These are phyloP conservation scores for Leccinum sublutescens DNA, from an alignment of 768 basidiomycete genomes.

Conservation along the genomic window DNA sequence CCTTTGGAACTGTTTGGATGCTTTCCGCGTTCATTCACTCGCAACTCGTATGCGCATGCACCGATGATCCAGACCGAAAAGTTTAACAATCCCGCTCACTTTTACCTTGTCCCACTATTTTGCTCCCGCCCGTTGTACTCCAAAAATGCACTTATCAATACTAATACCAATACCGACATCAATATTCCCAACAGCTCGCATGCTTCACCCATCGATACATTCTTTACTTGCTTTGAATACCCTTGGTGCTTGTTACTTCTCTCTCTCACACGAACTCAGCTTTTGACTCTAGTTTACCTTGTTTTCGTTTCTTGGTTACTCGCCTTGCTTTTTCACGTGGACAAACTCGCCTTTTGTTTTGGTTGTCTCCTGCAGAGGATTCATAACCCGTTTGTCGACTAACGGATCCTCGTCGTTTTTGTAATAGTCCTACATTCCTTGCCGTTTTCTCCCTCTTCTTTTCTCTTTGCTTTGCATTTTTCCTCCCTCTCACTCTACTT, in stretches of 20 bases:
- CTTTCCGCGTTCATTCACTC: not conserved
- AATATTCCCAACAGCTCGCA: not conserved
- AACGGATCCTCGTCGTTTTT: not conserved
- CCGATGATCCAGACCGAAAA: not conserved
- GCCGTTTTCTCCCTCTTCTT: not conserved
- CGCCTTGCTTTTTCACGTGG: conserved; percentile 1
- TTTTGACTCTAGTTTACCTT: conserved; percentile 1
- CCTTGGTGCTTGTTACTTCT: too few relatives aligned
- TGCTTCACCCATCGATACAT: conserved; percentile 9
- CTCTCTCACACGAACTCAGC: not conserved
- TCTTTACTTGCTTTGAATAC: not conserved
- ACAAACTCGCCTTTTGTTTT: conserved; percentile 1
- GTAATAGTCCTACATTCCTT: not conserved
- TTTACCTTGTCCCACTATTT: not conserved
- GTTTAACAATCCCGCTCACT: not conserved
- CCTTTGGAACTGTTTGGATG: not conserved
- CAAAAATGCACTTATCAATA: conserved; percentile 11
- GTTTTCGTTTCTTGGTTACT: conserved; percentile 3
- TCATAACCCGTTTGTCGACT: conserved; percentile 7
- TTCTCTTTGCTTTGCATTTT: conserved; percentile 1
- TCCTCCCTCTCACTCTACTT: too few relatives aligned
- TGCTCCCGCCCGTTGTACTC: conserved; percentile 15
- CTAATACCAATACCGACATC: conserved; percentile 1
- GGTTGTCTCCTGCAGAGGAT: conserved; percentile 15
- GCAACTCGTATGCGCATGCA: not conserved